Base-by-base conservation (phyloP, 2,329 filamentous ascomycete genomes). In the Colletotrichum cereale region DNA sequence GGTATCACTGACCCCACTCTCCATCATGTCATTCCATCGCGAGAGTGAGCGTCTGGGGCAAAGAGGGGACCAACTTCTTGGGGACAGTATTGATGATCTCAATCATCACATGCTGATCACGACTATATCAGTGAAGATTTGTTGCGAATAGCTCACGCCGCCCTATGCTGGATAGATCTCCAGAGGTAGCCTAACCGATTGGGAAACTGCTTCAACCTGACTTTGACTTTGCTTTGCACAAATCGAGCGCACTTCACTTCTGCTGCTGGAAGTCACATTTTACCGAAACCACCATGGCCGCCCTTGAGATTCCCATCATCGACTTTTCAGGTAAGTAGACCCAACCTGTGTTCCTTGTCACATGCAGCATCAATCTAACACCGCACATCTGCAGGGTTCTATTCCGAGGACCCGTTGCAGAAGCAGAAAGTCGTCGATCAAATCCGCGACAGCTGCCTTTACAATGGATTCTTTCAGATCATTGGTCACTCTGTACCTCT, bases 381-480 rank as follows among this genome's bases (percentile, higher is more conserved):
- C 8, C 10, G n/a, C 3, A 12, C 26, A 50, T 24, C 16, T 29
- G 14, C 69, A 74, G 75, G 74, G 12, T 76, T 75, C 73, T 71
- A 75, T 68, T 72, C 69, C 12, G 47, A 63, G 62, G 68, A 76
- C 68, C 47, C 78, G 26, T 61, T 66, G 5, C n/a, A 67, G n/a
- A 80, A 78, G 67, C 75, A 77, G 34, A 74, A 74, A 18, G 75
- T 82, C 1, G 77, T 83, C 4, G 69, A 79, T 0, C 78, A 83
- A 56, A 79, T 86, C 40, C 79, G 83, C 7, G 74, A 78, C 38
- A 83, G 83, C 61, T 86, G 84, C 73, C 77, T 81, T 24, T 77
- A 82, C 79, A 74, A 86, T 80, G 86, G 87, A 5, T 88, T 88
- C 77, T 88, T 89, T 78, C 86, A 87, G 74, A 82, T 89, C 61